Percentiles rank a stretch among this genome's conserved stretches.
Conservation (phyloP, 2,329 filamentous ascomycete genomes). For the Stylonectria norvegica region DNA sequence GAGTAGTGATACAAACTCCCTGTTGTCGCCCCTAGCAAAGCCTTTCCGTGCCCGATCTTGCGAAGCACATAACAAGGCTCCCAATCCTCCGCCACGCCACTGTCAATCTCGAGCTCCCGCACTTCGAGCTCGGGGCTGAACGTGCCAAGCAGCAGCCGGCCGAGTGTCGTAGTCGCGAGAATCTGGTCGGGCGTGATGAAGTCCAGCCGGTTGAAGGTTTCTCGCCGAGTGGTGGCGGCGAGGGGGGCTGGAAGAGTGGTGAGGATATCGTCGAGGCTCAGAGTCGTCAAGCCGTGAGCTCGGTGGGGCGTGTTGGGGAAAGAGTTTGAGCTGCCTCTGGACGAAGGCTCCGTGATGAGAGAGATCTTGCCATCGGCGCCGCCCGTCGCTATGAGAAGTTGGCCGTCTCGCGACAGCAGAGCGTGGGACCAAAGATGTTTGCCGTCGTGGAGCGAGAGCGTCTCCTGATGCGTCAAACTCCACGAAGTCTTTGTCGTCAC, state of each 20-base stretch:
- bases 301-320: constrained; percentile 1
- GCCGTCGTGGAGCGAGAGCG: constrained; percentile 67
- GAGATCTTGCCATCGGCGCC: constrained; percentile 76
- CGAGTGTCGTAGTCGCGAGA: constrained; percentile 58
- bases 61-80: constrained; percentile 47
- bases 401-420: constrained; percentile 28
- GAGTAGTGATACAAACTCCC: constrained; percentile 48
- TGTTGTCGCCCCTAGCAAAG: constrained; percentile 47
- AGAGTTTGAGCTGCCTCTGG: background rate
- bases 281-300: constrained; percentile 18
- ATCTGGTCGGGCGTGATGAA: constrained; percentile 54
- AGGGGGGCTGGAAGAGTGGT: constrained; percentile 11
- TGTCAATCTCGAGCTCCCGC: constrained; percentile 39
- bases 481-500: constrained; percentile 4
- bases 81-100: constrained; percentile 36
- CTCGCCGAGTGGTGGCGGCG: constrained; percentile 19
- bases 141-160: constrained; percentile 51
- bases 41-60: constrained; percentile 36
- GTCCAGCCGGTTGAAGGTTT: constrained; percentile 59
- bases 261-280: constrained; percentile 35
- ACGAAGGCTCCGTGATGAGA: constrained; percentile 34
- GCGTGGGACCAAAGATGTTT: constrained; percentile 88
- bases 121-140: constrained; percentile 37
- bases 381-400: constrained; percentile 62
- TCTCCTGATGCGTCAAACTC: constrained; percentile 50